Base-by-base conservation (phyloP, 441 rosid genomes). In the Gossypium aridum region DNA sequence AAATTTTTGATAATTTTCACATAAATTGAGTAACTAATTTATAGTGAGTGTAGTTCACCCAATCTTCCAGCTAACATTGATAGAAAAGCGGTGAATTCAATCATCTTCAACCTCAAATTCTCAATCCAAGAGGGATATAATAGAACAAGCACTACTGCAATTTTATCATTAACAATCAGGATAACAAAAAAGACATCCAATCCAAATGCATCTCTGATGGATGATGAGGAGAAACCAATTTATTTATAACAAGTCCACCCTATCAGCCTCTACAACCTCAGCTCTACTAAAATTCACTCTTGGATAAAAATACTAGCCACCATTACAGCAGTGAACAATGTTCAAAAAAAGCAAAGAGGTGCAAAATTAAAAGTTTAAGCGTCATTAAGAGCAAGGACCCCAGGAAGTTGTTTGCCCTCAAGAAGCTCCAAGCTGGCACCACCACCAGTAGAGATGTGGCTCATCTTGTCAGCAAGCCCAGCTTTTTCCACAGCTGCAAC, bases 351-450 rank as follows among this genome's bases (percentile, higher is more conserved):
- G 20, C 20, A n/a, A 2, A 12, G 6, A 6, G 19, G 49, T 39
- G 31, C 6, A 61, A 76, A 69, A 26, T 23, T 56, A 25, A 37
- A 39, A 10, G 78, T 28, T 87, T 76, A 89, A 10, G 94, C 96
- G 2, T 94, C 94, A 0, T 94, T 92, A 9, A 94, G 94, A 54
- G 97, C 98, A 16, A 92, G 90, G 75, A 90, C 94, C 16, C 97
- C 98, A n/a, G 98, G 98, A 63, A 94, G 96, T 55, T 75, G 74
- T 76, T 94, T 94, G 7, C 98, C 98, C 76, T 94, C 98, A 0
- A 94, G 91, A 78, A 94, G 94, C 90, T 94, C 98, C 80, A 94
- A 83, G 84, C 97, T 90, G 17, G 98, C 98, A 64, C 97, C 98
- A 7, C 97, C 98, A 34, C 98, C 98, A 0, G 98, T 93, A 0